Conservation (phyloP, 768 basidiomycete genomes). For the Suillus plorans region DNA sequence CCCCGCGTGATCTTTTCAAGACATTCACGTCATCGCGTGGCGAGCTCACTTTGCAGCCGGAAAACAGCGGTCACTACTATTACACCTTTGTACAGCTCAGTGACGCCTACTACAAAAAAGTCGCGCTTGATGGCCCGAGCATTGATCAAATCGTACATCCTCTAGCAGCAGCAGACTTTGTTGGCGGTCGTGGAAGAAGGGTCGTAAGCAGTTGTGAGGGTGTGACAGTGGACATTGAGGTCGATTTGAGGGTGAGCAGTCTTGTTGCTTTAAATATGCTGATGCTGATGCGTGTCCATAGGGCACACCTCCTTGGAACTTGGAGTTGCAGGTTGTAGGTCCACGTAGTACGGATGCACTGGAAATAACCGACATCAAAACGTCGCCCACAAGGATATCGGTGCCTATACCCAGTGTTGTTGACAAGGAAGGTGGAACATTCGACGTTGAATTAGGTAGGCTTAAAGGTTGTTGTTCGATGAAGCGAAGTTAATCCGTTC, state of each 20-base stretch:
- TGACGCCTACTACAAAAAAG: constrained; percentile 80
- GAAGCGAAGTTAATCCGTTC: constrained; percentile 14
- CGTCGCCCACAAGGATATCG: constrained; percentile 52
- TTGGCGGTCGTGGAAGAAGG: constrained; percentile 49
- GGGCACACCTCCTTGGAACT: constrained; percentile 90
- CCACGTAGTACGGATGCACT: constrained; percentile 64
- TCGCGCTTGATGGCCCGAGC: constrained; percentile 70
- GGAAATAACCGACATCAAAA: constrained; percentile 53
- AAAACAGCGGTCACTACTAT: constrained; percentile 84
- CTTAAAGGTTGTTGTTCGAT: constrained; percentile 3
- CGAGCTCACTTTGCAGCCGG: constrained; percentile 82
- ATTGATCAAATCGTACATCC: constrained; percentile 92
- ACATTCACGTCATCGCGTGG: constrained; percentile 70
- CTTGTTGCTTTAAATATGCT: neutral
- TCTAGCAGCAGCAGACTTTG: constrained; percentile 76
- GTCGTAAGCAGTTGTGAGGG: constrained; percentile 80
- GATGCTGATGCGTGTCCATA: constrained; percentile 27
- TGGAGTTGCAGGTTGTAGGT: constrained; percentile 81
- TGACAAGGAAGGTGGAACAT: constrained; percentile 67
- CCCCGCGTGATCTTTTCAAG: constrained; percentile 56
- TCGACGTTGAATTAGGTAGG: constrained; percentile 78
- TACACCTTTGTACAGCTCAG: constrained; percentile 80
- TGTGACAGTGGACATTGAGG: constrained; percentile 67
- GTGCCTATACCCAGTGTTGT: constrained; percentile 69
- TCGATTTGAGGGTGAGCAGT: constrained; percentile 70